These are phyloP conservation scores for Simplicillium aogashimaense DNA, from an alignment of 2,329 filamentous ascomycete genomes.

Conservation along the genomic window DNA sequence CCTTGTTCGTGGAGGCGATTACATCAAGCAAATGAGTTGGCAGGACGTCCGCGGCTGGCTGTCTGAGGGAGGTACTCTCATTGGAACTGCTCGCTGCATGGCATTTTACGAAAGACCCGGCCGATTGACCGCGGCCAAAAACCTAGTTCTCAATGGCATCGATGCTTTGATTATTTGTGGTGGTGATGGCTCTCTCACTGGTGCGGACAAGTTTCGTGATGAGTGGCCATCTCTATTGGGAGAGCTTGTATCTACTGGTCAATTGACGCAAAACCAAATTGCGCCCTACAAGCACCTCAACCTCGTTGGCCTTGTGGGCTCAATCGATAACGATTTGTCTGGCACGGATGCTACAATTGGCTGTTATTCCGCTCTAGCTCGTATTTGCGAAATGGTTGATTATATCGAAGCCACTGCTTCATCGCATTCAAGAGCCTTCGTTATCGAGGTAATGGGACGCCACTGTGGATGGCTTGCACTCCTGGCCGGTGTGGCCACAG, in stretches of 20 bases:
- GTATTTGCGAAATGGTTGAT: constrained; percentile 93
- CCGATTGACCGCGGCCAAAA: constrained; percentile 78
- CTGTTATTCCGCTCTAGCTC: constrained; percentile 83
- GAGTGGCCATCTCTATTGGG: constrained; percentile 86
- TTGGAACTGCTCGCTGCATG: constrained; percentile 89
- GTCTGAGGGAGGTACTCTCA: constrained; percentile 88
- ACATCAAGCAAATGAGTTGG: constrained; percentile 85
- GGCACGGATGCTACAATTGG: constrained; percentile 96
- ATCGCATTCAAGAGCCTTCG: constrained; percentile 91
- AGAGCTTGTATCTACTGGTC: constrained; percentile 67
- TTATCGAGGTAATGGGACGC: constrained; percentile 96
- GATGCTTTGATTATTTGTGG: constrained; percentile 95
- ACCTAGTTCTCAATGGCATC: constrained; percentile 87
- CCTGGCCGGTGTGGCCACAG: constrained; percentile 90
- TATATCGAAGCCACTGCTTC: constrained; percentile 92
- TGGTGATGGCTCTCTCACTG: constrained; percentile 91
- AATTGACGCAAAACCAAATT: constrained; percentile 62
- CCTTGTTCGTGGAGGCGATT: constrained; percentile 76
- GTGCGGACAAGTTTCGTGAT: constrained; percentile 82
- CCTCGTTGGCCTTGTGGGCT: constrained; percentile 91
- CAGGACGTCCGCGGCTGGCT: constrained; percentile 91
- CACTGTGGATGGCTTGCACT: constrained; percentile 97
- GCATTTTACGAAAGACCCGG: constrained; percentile 84
- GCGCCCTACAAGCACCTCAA: constrained; percentile 78
- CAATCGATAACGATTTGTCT: constrained; percentile 97